These are phyloP conservation scores for Hypoxylon sp. DNA, from an alignment of 2,329 filamentous ascomycete species.

Conservation along the genomic window DNA sequence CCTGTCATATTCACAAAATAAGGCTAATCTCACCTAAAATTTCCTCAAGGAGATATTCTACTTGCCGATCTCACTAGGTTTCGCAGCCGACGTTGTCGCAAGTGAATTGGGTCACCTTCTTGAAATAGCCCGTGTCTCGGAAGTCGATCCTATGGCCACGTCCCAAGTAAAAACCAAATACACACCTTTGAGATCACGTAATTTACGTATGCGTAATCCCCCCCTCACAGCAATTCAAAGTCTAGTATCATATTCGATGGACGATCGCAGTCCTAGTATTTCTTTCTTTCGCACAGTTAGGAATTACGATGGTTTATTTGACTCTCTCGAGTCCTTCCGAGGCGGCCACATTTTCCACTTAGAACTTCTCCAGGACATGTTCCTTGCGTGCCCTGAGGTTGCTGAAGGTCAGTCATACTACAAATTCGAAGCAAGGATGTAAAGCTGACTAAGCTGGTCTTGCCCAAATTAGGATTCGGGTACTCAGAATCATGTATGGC, in stretches of 20 bases:
- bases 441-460: background rate
- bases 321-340: background rate
- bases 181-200: background rate
- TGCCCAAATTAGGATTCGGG: background rate
- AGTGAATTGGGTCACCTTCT: background rate
- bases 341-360: background rate
- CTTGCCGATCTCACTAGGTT: background rate
- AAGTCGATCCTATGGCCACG: slow-evolving; percentile 12
- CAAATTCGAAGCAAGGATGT: background rate
- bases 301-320: slow-evolving; percentile 8
- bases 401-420: slow-evolving; percentile 10
- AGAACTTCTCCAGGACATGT: background rate
- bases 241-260: background rate
- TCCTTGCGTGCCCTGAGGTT: slow-evolving; percentile 1
- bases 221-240: background rate
- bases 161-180: background rate
- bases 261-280: background rate
- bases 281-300: background rate
- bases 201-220: background rate
- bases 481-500: slow-evolving; percentile 14
- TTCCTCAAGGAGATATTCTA: slow-evolving; percentile 5
- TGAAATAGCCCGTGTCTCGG: background rate
- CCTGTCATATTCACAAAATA: background rate
- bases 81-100: background rate
- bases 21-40: background rate